Conservation (phyloP, 176 grass and related monocot genomes). For the Urochloa ruziziensis region DNA sequence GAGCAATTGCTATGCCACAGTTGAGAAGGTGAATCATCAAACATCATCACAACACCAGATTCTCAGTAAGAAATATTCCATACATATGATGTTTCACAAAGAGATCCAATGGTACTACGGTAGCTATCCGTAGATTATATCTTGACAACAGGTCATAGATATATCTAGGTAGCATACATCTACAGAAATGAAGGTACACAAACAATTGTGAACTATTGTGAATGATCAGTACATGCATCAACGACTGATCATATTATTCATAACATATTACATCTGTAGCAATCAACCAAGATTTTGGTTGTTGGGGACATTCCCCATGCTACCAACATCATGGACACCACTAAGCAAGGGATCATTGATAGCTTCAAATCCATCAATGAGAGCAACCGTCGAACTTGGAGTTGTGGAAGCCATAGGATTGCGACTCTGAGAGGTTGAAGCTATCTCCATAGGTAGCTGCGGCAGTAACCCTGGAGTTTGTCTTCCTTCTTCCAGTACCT, state of each 20-base stretch:
- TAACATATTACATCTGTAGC: not conserved
- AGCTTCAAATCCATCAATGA: not conserved
- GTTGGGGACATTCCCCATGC: not conserved
- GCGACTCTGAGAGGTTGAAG: not conserved
- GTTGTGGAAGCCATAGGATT: not conserved
- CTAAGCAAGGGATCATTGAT: not conserved
- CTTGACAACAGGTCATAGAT: not conserved
- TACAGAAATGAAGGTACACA: not conserved
- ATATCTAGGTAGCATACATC: too few species aligned
- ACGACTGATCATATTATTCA: not conserved
- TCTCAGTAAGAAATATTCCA: not conserved
- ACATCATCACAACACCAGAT: not conserved
- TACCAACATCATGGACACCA: not conserved
- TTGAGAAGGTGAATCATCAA: not conserved
- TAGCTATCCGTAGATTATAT: not conserved
- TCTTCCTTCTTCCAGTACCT: not conserved
- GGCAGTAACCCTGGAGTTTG: not conserved
- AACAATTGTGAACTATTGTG: not conserved
- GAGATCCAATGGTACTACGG: not conserved
- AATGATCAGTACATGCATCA: not conserved
- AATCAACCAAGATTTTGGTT: not conserved
- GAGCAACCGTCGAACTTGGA: not conserved
- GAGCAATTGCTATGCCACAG: not conserved
- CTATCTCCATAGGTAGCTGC: not conserved
- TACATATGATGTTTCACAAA: not conserved